Evolutionary conservation across 208 protist genomes (phyloP).

Genomic region (Porcisia hertigi): DNA sequence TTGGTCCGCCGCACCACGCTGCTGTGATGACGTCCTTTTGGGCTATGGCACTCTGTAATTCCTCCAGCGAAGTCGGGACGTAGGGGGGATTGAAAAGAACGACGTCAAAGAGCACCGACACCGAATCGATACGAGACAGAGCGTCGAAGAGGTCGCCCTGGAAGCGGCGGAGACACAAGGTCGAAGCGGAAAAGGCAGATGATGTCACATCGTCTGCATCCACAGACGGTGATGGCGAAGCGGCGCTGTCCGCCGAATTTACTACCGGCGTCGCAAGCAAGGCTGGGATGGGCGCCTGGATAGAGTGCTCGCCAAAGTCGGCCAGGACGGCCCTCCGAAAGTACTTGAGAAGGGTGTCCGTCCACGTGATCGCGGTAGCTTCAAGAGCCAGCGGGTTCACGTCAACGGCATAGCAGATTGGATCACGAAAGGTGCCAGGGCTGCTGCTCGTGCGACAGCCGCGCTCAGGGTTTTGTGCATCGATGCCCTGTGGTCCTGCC

Average conservation of each 20-base stretch:
- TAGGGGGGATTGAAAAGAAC: conserved; percentile 91
- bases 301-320: neutral
- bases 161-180: conserved; percentile 20
- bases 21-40: conserved; percentile 69
- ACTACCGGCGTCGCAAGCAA: conserved; percentile 16
- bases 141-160: conserved; percentile 32
- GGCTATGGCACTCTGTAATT: conserved; percentile 60
- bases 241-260: neutral
- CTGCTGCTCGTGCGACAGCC: neutral
- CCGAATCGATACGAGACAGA: neutral
- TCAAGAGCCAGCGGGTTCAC: conserved; percentile 84
- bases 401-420: conserved; percentile 66
- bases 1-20: conserved; percentile 86
- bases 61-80: conserved; percentile 81
- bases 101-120: conserved; percentile 50
- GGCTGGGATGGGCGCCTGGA: neutral
- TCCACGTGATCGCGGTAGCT: conserved; percentile 76
- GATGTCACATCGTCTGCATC: neutral
- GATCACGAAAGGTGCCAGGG: conserved; percentile 6
- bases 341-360: conserved; percentile 42
- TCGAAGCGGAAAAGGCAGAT: conserved; percentile 8
- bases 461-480: neutral
- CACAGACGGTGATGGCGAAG: neutral
- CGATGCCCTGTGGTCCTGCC: neutral
- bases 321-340: conserved; percentile 13